A percentile compares a stretch with the other conserved stretches of the same genome.
These are phyloP conservation scores for Moniliophthora roreri DNA, from an alignment of 1,284 basidiomycete species.

Conservation along the genomic window DNA sequence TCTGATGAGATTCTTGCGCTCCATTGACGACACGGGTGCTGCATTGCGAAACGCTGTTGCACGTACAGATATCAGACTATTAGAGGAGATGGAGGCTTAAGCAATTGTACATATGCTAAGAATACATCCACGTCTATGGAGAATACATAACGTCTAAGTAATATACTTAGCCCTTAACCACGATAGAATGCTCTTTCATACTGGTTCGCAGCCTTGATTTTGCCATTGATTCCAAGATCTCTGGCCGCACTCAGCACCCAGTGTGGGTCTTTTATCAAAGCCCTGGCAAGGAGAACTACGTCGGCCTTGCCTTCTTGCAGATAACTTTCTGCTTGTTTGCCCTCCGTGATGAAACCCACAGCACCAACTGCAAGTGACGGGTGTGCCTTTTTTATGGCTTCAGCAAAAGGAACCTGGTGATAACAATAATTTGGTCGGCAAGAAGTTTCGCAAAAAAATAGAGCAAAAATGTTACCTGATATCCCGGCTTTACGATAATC, in stretches of 20 bases:
- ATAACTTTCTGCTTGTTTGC: slow-evolving; percentile 65
- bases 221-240: slow-evolving; percentile 53
- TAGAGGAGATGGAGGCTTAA: neutral
- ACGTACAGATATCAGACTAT: neutral
- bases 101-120: neutral
- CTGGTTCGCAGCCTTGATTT: slow-evolving; percentile 64
- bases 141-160: too few species aligned
- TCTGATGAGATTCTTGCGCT: slow-evolving; percentile 87
- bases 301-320: slow-evolving; percentile 68
- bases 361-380: slow-evolving; percentile 57
- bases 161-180: too few species aligned
- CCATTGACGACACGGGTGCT: slow-evolving; percentile 82
- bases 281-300: slow-evolving; percentile 67
- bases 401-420: slow-evolving; percentile 66
- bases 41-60: slow-evolving; percentile 65
- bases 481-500: slow-evolving; percentile 59
- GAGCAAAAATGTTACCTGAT: slow-evolving; percentile 48
- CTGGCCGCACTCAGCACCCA: slow-evolving; percentile 56
- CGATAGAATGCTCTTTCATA: slow-evolving; percentile 44
- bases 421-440: neutral
- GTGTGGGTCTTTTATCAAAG: slow-evolving; percentile 60
- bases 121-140: too few species aligned
- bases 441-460: neutral
- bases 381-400: slow-evolving; percentile 63
- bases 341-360: slow-evolving; percentile 75